Evolutionary conservation across 2,329 filamentous ascomycete species (phyloP).

Genomic region (Balansia obtecta): DNA sequence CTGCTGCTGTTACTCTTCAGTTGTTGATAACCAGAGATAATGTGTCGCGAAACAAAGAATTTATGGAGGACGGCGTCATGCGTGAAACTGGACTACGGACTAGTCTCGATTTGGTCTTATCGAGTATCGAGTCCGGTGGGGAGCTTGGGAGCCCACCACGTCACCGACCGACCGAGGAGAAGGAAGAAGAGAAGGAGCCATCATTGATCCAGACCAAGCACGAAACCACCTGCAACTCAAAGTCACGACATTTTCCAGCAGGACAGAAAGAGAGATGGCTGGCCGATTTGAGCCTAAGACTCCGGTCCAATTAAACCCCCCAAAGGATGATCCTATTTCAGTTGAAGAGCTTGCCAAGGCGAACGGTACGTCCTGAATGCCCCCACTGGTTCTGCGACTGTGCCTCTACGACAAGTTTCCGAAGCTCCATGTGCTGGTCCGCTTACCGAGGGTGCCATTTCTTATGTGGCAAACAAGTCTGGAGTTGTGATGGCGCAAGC

Average conservation of each 20-base stretch:
- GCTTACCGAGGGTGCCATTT: too few species aligned
- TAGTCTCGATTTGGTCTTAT: conserved; percentile 8
- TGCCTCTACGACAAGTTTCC: not conserved
- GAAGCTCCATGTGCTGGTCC: not conserved
- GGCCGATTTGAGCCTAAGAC: conserved; percentile 68
- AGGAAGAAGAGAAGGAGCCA: not conserved
- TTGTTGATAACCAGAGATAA: not conserved
- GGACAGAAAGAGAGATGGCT: conserved; percentile 28
- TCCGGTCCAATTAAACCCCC: conserved; percentile 63
- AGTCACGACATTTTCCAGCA: not conserved
- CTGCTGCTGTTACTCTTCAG: not conserved
- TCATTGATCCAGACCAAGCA: not conserved
- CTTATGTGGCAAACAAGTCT: too few species aligned
- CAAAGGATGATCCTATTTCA: conserved; percentile 81
- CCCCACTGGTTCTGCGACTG: not conserved
- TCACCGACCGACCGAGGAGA: too few species aligned
- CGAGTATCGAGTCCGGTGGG: conserved; percentile 6
- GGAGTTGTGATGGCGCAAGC: too few species aligned
- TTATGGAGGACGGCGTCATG: not conserved
- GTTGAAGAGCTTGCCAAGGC: conserved; percentile 66
- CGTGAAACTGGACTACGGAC: not conserved
- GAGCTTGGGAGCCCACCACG: not conserved
- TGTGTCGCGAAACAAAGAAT: not conserved
- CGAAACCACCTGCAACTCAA: conserved; percentile 1
- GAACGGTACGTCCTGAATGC: conserved; percentile 50